phyloP scores from a whole-genome alignment of 345 rosid genomes.

The Sonneratia caseolaris region DNA sequence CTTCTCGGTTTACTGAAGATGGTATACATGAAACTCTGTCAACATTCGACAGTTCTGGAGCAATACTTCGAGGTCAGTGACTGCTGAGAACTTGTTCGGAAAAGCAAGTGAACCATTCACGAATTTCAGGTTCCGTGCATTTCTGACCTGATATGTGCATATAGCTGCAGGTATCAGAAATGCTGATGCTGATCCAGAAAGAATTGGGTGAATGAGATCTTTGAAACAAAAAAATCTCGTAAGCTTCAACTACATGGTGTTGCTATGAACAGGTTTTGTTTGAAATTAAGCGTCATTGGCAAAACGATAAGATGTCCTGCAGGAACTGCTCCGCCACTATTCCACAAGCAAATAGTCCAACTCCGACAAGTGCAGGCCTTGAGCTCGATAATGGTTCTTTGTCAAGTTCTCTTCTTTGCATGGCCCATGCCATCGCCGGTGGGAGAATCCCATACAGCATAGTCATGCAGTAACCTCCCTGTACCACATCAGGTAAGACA shows the following conservation, averaged over 20 bases:
- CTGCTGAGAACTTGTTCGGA: background rate
- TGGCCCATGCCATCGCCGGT: conserved; percentile 65
- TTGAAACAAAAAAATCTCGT: background rate
- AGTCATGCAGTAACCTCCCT: conserved; percentile 72
- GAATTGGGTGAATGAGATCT: conserved; percentile 17
- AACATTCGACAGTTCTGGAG: conserved; percentile 28
- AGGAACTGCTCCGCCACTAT: conserved; percentile 35
- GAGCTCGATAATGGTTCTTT: conserved; percentile 16
- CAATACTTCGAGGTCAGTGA: conserved; percentile 13
- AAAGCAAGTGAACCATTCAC: background rate
- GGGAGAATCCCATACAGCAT: conserved; percentile 58
- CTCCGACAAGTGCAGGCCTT: conserved; percentile 33
- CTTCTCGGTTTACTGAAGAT: conserved; percentile 40
- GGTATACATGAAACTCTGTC: conserved; percentile 33
- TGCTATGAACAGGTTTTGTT: background rate
- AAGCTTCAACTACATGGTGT: background rate
- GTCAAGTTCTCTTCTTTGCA: conserved; percentile 15
- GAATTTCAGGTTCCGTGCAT: background rate
- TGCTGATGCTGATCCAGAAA: conserved; percentile 41
- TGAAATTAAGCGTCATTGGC: conserved; percentile 4
- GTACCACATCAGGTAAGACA: background rate
- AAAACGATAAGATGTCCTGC: conserved; percentile 25
- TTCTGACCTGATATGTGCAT: background rate
- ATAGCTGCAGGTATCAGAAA: conserved; percentile 36
- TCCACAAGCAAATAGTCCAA: conserved; percentile 38